These are phyloP conservation scores for Paraconiothyrium sp. DNA, from an alignment of 2,329 filamentous ascomycete genomes.

Conservation along the genomic window DNA sequence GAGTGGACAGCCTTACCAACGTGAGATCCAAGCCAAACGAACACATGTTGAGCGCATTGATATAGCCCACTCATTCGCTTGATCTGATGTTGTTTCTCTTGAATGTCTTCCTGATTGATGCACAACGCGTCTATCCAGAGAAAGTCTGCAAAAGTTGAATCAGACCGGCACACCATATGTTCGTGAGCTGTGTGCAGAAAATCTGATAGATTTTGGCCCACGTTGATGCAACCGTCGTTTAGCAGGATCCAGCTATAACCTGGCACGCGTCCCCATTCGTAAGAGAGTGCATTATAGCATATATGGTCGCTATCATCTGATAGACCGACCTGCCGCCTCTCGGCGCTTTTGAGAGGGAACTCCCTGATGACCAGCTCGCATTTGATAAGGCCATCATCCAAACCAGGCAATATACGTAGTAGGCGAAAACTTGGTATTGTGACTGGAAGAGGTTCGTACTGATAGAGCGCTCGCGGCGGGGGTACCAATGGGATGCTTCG, in stretches of 20 bases:
- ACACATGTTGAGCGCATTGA: not conserved
- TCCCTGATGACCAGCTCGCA: too few species aligned
- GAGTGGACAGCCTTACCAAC: too few species aligned
- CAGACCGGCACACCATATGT: not conserved
- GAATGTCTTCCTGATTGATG: not conserved
- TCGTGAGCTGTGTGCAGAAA: not conserved
- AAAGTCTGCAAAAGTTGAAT: not conserved
- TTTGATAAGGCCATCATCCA: too few species aligned
- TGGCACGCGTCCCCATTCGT: not conserved
- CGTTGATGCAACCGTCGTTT: not conserved
- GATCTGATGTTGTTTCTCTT: not conserved
- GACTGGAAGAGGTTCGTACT: too few species aligned
- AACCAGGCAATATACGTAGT: too few species aligned
- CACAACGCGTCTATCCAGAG: not conserved
- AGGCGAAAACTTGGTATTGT: too few species aligned
- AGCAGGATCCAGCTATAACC: not conserved
- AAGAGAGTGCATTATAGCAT: not conserved
- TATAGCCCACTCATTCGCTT: not conserved
- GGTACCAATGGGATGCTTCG: too few species aligned
- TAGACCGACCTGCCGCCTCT: too few species aligned
- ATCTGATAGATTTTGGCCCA: not conserved
- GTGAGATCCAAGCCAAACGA: not conserved
- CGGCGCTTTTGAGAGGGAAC: too few species aligned
- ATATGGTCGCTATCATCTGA: too few species aligned
- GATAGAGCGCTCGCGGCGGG: too few species aligned